Evolutionary conservation across 306 rosid genomes (phyloP), one percentile per base, ranked within the genome.

Genomic region (Hippophae gyantsensis): DNA sequence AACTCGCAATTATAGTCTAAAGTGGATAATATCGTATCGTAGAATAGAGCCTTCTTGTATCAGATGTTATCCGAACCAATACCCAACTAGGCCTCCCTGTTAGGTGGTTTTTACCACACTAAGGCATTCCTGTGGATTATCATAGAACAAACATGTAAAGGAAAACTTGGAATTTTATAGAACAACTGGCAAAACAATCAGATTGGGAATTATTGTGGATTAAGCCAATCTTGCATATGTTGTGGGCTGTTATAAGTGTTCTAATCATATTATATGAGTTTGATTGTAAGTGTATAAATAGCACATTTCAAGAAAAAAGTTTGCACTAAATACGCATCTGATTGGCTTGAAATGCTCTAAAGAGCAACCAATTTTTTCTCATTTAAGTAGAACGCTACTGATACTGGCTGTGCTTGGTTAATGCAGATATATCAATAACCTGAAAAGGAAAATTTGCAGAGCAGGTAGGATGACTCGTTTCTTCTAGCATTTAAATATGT

Each of bases 401-500:
- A 87, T 67, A 75, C 49, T 63, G 47, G 75, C 52, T 56, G 51
- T 40, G 56, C 58, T 78, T 76, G 72, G 47, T 78, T 78, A 74
- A 56, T 58, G 55, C 84, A 92, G 99, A 72, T 78, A 72, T 61
- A 68, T 46, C 8, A 84, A 85, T 48, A 65, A 52, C 65, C 56
- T 63, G 79, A 84, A 80, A 82, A 78, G 76, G 86, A 77, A 18
- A 75, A 73, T 75, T 68, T 52, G 74, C 88, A 12, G 89, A 80
- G 12, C 83, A 79, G 93, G 96, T 92, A 71, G 68, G 81, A 53
- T 54, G 13, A 27, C 14, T 54, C 56, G 38, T 62, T 72, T 18
- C 56, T 44, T 12, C 58, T 3, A 49, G 55, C 70, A 50, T 63
- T 52, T 26, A 4, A 32, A 5, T 69, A 10, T 14, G 44, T 6